A percentile compares a stretch with the other conserved stretches of the same genome.
Conservation (phyloP, 768 basidiomycete species). For the Cystobasidiopsis lactophilus region DNA sequence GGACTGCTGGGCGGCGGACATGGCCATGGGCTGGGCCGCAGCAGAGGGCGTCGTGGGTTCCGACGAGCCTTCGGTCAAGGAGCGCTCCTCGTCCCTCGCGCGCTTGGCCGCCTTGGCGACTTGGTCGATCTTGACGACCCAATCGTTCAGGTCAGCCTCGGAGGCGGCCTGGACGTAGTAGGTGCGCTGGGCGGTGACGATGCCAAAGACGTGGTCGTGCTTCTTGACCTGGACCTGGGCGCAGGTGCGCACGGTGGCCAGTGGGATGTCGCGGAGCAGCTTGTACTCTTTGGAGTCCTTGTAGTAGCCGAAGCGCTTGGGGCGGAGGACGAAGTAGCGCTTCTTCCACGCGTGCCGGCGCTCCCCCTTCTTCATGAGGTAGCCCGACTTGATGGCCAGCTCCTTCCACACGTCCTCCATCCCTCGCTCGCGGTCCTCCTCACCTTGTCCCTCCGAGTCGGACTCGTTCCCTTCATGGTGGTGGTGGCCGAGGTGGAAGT, state of each 20-base stretch:
- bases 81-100: background rate
- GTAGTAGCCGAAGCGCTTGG: constrained; percentile 86
- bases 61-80: background rate
- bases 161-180: constrained; percentile 70
- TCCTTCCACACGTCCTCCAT: constrained; percentile 22
- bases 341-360: constrained; percentile 90
- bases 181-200: constrained; percentile 72
- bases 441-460: background rate
- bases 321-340: constrained; percentile 87
- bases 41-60: background rate
- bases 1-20: background rate
- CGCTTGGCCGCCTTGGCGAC: constrained; percentile 2
- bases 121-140: constrained; percentile 34
- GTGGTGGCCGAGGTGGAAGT: too few species aligned
- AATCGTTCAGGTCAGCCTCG: constrained; percentile 48
- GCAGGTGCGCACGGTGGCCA: constrained; percentile 72
- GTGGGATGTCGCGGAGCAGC: constrained; percentile 64
- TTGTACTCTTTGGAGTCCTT: constrained; percentile 84
- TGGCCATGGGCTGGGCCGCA: background rate
- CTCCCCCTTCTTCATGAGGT: constrained; percentile 95
- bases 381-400: constrained; percentile 63
- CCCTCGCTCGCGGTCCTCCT: constrained; percentile 27
- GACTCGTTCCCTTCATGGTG: constrained; percentile 31
- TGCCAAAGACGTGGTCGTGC: constrained; percentile 68
- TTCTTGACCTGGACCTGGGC: constrained; percentile 70